These are phyloP conservation scores for Daldinia vernicosa DNA, from an alignment of 495 filamentous ascomycete genomes.

Conservation along the genomic window DNA sequence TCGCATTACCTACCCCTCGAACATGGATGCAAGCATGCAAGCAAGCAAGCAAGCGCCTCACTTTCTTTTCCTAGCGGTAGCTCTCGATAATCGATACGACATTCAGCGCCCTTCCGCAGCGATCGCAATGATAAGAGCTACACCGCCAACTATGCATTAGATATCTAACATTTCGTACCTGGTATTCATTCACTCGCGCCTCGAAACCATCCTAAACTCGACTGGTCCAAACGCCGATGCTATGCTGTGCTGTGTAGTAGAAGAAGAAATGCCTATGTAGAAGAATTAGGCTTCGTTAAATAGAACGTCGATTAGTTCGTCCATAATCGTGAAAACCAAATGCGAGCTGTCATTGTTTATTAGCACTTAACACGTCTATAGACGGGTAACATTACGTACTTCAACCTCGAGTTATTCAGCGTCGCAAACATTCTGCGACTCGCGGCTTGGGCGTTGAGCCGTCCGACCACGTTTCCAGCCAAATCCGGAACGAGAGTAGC, in stretches of 20 bases:
- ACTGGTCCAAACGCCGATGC: constrained; percentile 40
- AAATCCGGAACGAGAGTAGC: constrained; percentile 83
- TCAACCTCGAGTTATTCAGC: constrained; percentile 78
- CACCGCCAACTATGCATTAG: constrained; percentile 23
- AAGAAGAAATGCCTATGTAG: constrained; percentile 21
- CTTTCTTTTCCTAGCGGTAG: constrained; percentile 8
- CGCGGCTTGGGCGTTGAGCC: constrained; percentile 84
- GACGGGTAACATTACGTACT: constrained; percentile 57
- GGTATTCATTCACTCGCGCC: constrained; percentile 9
- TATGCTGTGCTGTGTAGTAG: constrained; percentile 36
- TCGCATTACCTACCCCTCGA: constrained; percentile 19
- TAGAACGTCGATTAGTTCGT: constrained; percentile 78
- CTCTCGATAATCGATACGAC: constrained; percentile 8
- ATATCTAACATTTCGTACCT: constrained; percentile 19
- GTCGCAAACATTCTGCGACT: constrained; percentile 81
- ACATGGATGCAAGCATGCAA: constrained; percentile 14
- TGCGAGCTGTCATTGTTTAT: constrained; percentile 67
- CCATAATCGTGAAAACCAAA: constrained; percentile 78
- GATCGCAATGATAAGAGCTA: constrained; percentile 8
- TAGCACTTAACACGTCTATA: constrained; percentile 13
- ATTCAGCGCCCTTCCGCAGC: neutral
- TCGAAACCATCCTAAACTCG: constrained; percentile 21
- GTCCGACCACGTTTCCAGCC: constrained; percentile 84
- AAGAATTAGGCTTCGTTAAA: constrained; percentile 62
- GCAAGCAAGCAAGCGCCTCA: constrained; percentile 3